Evolutionary conservation across 176 grass and related monocot genomes (phyloP).

Genomic region (Thinopyrum elongatum): DNA sequence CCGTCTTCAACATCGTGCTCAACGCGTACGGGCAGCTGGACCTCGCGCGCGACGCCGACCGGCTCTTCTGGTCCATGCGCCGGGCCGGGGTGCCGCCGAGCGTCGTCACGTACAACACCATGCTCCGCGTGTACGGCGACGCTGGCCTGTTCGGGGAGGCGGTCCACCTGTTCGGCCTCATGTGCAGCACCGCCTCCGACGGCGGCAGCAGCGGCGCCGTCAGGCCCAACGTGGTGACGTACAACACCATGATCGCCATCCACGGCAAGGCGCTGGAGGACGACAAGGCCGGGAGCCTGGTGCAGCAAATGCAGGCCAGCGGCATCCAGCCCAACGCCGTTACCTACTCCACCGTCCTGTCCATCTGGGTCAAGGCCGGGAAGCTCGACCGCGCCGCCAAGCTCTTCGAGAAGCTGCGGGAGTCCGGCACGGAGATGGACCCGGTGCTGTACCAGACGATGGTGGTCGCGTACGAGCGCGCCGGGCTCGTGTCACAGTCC

Average conservation of each 20-base stretch:
- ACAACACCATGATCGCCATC: slow-evolving; percentile 92
- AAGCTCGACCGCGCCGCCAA: slow-evolving; percentile 82
- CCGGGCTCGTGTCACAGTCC: slow-evolving; percentile 56
- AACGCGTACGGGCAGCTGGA: slow-evolving; percentile 89
- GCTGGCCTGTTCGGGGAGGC: slow-evolving; percentile 91
- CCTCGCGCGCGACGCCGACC: slow-evolving; percentile 77
- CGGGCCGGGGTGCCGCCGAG: slow-evolving; percentile 58
- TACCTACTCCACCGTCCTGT: slow-evolving; percentile 89
- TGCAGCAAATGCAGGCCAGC: slow-evolving; percentile 78
- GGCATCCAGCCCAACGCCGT: slow-evolving; percentile 77
- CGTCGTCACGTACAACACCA: slow-evolving; percentile 92
- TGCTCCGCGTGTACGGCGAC: slow-evolving; percentile 92
- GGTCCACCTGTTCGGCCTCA: slow-evolving; percentile 79
- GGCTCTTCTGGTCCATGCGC: slow-evolving; percentile 91
- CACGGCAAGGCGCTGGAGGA: slow-evolving; percentile 92
- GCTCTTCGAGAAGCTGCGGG: slow-evolving; percentile 82
- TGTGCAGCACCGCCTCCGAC: slow-evolving; percentile 39
- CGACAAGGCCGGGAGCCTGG: slow-evolving; percentile 79
- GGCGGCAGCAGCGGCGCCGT: slow-evolving; percentile 26
- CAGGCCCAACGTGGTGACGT: slow-evolving; percentile 83
- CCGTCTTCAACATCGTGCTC: slow-evolving; percentile 85
- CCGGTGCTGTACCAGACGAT: slow-evolving; percentile 96
- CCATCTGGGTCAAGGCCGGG: slow-evolving; percentile 87
- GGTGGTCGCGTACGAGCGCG: slow-evolving; percentile 83
- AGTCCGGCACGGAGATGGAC: slow-evolving; percentile 74